Percentiles rank a stretch among this genome's conserved stretches.
Conservation (phyloP, 352 stramenopile species). For the Globisporangium canariense region DNA sequence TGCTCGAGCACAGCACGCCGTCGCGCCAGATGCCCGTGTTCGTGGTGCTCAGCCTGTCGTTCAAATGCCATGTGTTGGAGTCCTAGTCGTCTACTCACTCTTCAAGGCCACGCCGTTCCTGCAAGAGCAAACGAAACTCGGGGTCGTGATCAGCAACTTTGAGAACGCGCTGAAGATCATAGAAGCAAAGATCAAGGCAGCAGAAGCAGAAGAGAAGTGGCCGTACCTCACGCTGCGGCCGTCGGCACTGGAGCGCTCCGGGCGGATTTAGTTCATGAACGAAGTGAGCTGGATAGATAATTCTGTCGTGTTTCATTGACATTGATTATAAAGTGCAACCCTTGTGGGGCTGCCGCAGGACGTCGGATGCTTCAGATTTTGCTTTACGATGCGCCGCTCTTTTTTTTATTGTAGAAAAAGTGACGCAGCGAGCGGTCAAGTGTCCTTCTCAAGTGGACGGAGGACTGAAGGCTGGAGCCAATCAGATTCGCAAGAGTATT, state of each 20-base stretch:
- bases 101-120: not conserved
- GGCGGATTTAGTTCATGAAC: not conserved
- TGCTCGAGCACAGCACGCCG: not conserved
- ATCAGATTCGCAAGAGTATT: too few species aligned
- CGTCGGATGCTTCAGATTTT: too few species aligned
- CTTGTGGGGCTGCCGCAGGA: too few species aligned
- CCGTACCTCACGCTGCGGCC: not conserved
- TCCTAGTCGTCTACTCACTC: not conserved
- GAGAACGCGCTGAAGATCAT: not conserved
- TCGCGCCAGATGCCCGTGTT: not conserved
- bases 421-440: too few species aligned
- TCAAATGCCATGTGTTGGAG: not conserved
- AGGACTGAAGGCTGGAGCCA: too few species aligned
- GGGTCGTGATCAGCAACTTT: not conserved
- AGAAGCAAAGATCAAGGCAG: not conserved
- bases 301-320: too few species aligned
- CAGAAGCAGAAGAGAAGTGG: not conserved
- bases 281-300: too few species aligned
- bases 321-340: too few species aligned
- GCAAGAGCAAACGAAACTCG: not conserved
- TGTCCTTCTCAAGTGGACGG: too few species aligned
- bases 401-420: too few species aligned
- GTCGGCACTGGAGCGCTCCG: not conserved
- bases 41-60: not conserved
- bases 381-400: too few species aligned